Evolutionary conservation across 164 flowering plant genomes (phyloP), one percentile per base, ranked within the genome.

Genomic region (Berberis thunbergii): DNA sequence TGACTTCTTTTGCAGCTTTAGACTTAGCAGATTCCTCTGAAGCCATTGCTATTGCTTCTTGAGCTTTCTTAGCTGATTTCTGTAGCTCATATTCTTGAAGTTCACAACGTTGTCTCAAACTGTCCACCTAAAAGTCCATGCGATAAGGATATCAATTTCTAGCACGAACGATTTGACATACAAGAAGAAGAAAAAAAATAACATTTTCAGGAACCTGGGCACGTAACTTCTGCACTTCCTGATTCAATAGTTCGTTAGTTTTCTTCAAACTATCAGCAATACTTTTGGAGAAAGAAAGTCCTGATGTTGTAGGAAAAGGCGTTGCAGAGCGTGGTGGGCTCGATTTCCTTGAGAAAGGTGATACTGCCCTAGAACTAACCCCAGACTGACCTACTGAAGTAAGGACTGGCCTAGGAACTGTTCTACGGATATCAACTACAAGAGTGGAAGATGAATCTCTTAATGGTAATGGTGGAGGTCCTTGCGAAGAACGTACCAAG

Each of bases 241-340:
- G 94, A 79, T 79, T 89, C 75, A 94, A 70, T 59, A 86, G 86
- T 65, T 94, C 99, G 78, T 94, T 94, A n/a, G 96, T 89, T 80
- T 85, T 94, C 79, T 81, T 89, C 74, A 94, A 80, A 78, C 99
- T 85, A 69, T 94, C 99, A n/a, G 90, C 54, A 42, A 89, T 76
- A 70, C 88, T 83, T 75, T 85, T 89, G 48, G 97, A 86, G 68
- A 94, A 84, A 52, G 99, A 91, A 75, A 89, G 91, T 58, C 99
- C 99, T 13, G 94, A 72, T 11, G 89, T 83, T 59, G 97, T 87
- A 54, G 96, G 96, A 70, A 91, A 76, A 26, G 99, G 99, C 41
- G 99, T 94, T 13, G 88, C 94, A 49, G 96, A 94, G 55, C 96
- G 91, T 13, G 99, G 99, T 4, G 99, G 99, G 75, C 99, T 94